These are phyloP conservation scores for Stachybotrys elegans DNA, from an alignment of 2,329 filamentous ascomycete species.

Conservation along the genomic window DNA sequence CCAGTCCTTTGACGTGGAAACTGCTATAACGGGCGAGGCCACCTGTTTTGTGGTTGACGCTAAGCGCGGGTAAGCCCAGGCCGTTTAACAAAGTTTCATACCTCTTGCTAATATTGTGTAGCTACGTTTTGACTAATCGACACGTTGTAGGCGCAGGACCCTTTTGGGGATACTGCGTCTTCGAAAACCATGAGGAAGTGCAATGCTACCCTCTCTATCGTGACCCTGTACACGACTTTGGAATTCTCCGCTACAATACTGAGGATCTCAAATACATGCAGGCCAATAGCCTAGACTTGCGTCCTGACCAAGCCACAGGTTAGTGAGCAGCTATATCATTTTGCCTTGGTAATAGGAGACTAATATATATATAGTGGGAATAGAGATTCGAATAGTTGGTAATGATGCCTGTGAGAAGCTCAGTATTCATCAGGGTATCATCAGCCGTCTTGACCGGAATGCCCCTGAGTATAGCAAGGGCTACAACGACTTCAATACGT, in stretches of 20 bases:
- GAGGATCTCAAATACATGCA: conserved; percentile 97
- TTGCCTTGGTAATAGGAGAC: too few relatives aligned
- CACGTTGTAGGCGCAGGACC: conserved; percentile 94
- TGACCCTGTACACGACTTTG: conserved; percentile 97
- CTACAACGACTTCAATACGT: conserved; percentile 93
- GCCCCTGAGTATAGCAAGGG: conserved; percentile 97
- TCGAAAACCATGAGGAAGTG: conserved; percentile 96
- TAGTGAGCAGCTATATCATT: conserved; percentile 15
- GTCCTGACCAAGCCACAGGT: conserved; percentile 77
- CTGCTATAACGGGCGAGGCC: conserved; percentile 88
- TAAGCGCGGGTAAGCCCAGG: conserved; percentile 63
- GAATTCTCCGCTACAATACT: conserved; percentile 92
- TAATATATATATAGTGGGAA: conserved; percentile 56
- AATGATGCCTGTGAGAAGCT: conserved; percentile 99
- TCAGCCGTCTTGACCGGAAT: conserved; percentile 91
- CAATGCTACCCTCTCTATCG: conserved; percentile 96
- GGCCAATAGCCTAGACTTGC: conserved; percentile 70
- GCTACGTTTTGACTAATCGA: conserved; percentile 79
- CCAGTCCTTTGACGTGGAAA: conserved; percentile 95
- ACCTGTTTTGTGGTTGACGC: conserved; percentile 98
- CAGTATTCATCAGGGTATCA: conserved; percentile 94
- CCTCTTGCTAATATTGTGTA: conserved; percentile 15
- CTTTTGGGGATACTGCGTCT: conserved; percentile 97
- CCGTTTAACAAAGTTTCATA: background rate
- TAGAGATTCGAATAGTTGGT: conserved; percentile 93